phyloP scores from a whole-genome alignment of 768 basidiomycete species.

The Lentinus brumalis region DNA sequence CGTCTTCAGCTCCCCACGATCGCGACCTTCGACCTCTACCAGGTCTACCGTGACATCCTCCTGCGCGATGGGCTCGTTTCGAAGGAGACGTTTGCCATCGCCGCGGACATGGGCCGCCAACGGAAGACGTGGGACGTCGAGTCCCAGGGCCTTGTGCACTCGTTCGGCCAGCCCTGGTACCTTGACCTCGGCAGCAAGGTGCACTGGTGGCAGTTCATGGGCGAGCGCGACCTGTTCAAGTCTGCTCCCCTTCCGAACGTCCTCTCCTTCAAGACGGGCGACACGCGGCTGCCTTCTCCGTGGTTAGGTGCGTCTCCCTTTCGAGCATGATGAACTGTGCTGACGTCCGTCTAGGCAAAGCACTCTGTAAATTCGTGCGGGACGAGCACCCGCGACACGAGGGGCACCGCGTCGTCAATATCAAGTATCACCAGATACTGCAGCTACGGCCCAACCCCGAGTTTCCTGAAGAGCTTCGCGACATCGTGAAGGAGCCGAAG shows the following conservation, averaged over 20 bases:
- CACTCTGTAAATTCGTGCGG: neutral
- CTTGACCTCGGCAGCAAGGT: neutral
- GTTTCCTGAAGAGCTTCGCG: neutral
- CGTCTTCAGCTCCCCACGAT: neutral
- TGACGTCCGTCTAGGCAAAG: neutral
- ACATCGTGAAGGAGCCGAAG: neutral
- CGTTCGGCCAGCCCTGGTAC: neutral
- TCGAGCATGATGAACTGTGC: neutral
- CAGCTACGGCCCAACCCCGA: neutral
- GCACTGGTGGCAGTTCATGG: slow-evolving; percentile 9
- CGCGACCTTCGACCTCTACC: neutral
- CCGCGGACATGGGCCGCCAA: neutral
- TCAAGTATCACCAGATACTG: neutral
- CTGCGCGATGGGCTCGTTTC: neutral
- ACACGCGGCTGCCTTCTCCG: neutral
- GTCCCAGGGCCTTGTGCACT: neutral
- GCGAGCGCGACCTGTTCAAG: neutral
- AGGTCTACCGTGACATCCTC: neutral
- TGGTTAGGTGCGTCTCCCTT: neutral
- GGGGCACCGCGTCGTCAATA: neutral
- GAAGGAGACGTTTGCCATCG: neutral
- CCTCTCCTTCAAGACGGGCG: neutral
- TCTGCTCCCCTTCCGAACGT: neutral
- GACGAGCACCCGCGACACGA: neutral
- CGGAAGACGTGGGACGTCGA: neutral